Conservation (phyloP, 371 early-diverging fungal species). For the Apophysomyces variabilis region DNA sequence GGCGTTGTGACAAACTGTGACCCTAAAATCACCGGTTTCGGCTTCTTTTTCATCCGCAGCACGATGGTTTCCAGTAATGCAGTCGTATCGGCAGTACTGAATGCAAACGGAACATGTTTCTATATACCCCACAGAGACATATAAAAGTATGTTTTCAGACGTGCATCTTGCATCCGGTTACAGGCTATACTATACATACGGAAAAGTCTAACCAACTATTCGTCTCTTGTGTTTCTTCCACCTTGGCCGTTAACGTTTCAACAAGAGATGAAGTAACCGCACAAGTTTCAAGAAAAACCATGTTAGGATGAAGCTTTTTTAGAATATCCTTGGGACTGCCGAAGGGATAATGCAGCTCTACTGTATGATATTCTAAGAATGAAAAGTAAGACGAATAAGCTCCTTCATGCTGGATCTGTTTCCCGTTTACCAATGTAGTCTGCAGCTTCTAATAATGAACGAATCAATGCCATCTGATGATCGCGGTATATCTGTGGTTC, state of each 20-base stretch:
- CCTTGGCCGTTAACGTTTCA: slow-evolving; percentile 10
- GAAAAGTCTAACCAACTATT: slow-evolving; percentile 23
- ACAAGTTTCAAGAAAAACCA: slow-evolving; percentile 30
- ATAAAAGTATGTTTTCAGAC: not conserved
- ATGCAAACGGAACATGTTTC: slow-evolving; percentile 24
- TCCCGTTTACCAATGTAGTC: slow-evolving; percentile 33
- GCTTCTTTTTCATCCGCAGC: slow-evolving; percentile 12
- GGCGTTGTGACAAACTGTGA: slow-evolving; percentile 18
- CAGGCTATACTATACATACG: slow-evolving; percentile 12
- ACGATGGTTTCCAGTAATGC: slow-evolving; percentile 16
- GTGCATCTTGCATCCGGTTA: not conserved
- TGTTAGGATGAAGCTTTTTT: slow-evolving; percentile 18
- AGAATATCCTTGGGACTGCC: slow-evolving; percentile 26
- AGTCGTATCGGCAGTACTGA: slow-evolving; percentile 18
- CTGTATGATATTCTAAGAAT: slow-evolving; percentile 30
- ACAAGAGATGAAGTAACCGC: slow-evolving; percentile 22
- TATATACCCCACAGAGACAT: not conserved
- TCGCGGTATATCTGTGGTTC: slow-evolving; percentile 33
- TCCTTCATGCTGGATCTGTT: not conserved
- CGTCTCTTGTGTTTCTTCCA: slow-evolving; percentile 14
- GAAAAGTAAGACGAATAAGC: not conserved
- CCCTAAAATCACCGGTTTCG: slow-evolving; percentile 15
- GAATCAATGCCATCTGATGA: slow-evolving; percentile 25
- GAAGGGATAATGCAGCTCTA: slow-evolving; percentile 26
- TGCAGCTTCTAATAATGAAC: slow-evolving; percentile 26